Base-by-base conservation (phyloP, 148 eudicot species). In the Camellia japonica region DNA sequence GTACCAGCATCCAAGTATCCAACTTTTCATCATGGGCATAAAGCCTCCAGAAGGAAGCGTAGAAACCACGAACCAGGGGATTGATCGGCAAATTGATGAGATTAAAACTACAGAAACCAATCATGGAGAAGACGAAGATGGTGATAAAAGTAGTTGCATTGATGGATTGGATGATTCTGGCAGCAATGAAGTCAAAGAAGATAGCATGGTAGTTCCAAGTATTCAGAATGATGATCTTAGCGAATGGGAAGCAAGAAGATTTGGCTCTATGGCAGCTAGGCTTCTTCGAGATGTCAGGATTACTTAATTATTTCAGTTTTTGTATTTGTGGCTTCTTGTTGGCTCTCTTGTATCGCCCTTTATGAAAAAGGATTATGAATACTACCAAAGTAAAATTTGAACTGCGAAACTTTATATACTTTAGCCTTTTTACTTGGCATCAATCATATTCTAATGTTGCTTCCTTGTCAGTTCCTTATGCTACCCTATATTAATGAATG, bases 221-320 rank as follows among this genome's bases (percentile, higher is more conserved):
- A 74, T 58, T 81, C 77, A 61, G 44, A 76, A 75, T 68, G 84
- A 74, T 79, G 84, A 85, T 70, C 92, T 90, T 74, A 84, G 86
- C 81, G 92, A 91, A 41, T 95, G 98, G 97, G 96, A 95, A 84
- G 91, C 90, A 15, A 88, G 97, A 83, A 95, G 98, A 87, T 87
- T 78, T 67, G 98, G 98, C 8, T 89, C 97, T 68, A 95, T 95
- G 98, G 98, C 98, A 60, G 98, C 98, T 66, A 87, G 94, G 55
- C 97, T 95, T 76, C 92, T 95, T 71, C 90, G 90, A 64, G 97
- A 91, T 90, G 90, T 95, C 64, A 92, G 87, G 71, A 92, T 92
- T 54, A 71, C 85, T 55, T 87, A 80, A 68, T 42, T 42, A 10
- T 60, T 41, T 59, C 65, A 65, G 78, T 41, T 64, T 84, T 68